These are phyloP conservation scores for Anaeromyces robustus DNA, from an alignment of 192 early-diverging fungal species.

Conservation along the genomic window DNA sequence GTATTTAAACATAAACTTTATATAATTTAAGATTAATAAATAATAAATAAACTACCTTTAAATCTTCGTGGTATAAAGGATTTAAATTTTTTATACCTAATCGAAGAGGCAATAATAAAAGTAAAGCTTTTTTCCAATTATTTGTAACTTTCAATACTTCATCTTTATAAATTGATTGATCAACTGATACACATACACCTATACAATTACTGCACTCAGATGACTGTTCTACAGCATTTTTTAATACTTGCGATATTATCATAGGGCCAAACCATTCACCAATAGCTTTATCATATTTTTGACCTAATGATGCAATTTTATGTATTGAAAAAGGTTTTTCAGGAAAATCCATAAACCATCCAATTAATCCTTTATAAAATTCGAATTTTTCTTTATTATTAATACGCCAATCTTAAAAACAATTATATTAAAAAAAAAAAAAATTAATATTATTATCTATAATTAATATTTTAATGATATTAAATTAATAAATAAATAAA, in stretches of 20 bases:
- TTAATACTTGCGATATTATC: constrained; percentile 64
- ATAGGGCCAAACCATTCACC: constrained; percentile 97
- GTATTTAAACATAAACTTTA: not conserved
- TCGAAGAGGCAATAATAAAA: constrained; percentile 75
- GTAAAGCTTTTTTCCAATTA: constrained; percentile 22
- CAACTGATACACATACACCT: constrained; percentile 57
- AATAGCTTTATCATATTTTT: constrained; percentile 64
- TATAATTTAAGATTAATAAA: not conserved
- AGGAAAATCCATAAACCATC: constrained; percentile 16
- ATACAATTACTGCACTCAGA: constrained; percentile 11
- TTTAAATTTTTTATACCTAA: constrained; percentile 84
- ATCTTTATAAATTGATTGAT: constrained; percentile 65
- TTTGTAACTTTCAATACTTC: constrained; percentile 39
- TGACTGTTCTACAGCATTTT: constrained; percentile 25
- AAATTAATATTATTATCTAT: not conserved
- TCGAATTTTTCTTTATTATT: not conserved
- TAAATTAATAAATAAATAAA: no score
- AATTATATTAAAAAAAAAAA: not conserved
- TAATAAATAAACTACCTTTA: constrained; percentile 29
- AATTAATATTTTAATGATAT: no score
- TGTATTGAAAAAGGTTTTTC: constrained; percentile 82
- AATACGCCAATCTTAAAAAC: not conserved
- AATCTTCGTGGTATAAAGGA: constrained; percentile 58
- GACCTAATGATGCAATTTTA: constrained; percentile 64
- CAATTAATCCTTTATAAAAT: not conserved